Base-by-base conservation (phyloP, 805 yeast genomes). In the Ogataea haglerorum region DNA sequence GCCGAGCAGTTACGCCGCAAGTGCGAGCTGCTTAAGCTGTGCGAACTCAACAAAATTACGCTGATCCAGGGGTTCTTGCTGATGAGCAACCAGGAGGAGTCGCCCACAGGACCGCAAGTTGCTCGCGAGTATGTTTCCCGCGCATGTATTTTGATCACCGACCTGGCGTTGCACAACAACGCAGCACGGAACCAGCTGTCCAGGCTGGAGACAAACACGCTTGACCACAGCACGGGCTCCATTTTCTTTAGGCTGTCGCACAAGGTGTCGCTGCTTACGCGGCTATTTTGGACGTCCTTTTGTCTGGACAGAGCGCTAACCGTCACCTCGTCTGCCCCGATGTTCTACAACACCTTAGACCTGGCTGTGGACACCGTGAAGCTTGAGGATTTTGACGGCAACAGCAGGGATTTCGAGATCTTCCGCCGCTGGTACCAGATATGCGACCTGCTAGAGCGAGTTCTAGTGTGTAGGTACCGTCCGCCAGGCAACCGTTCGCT, bases 201-300 rank as follows among this genome's bases (percentile, higher is more conserved):
- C 16, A 24, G 26, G 13, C 17, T 26, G 17, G 43, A 31, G 9
- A 23, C 26, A 4, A 35, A 42, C 22, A 13, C 34, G 10, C 10
- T 4, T 15, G 22, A 24, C 21, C 38, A 34, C 17, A 34, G 22
- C 31, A 33, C 44, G 2, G 43, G 43, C 10, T 38, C 43, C 22
- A 44, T 33, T 17, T 47, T 45, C 8, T 52, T 51, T 32, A 43
- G 48, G 19, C 31, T 53, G 14, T 46, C 48, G 1, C 52, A 56
- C 43, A 54, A 47, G 16, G 52, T 46, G 18, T 43, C 54, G 4
- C 42, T 56, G n/a, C 34, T 56, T 14, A 38, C 56, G 3, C 39
- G 65, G 21, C 35, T 61, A 10, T 56, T 58, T 36, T 61, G 65
- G 65, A 49, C 54, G 0, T 48, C 58, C 1, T 58, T 51, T 33